Evolutionary conservation across 495 filamentous ascomycete species (phyloP).

Genomic region (Podospora didyma): DNA sequence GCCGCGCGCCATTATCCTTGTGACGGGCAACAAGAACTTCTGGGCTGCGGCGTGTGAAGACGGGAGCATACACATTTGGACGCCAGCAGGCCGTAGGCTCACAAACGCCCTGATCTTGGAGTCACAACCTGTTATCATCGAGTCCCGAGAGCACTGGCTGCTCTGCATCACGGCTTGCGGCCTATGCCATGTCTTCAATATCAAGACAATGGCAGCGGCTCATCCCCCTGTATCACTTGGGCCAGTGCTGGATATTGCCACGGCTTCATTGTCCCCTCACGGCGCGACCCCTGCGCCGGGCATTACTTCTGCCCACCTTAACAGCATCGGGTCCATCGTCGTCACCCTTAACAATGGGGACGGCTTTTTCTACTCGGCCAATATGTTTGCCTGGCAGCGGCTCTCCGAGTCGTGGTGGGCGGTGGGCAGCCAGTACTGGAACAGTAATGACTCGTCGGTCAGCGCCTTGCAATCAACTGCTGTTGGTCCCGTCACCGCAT

Average conservation of each 20-base stretch:
- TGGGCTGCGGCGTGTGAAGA: constrained; percentile 94
- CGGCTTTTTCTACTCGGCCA: constrained; percentile 79
- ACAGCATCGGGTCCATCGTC: constrained; percentile 77
- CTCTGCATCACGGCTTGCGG: constrained; percentile 85
- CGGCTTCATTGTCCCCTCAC: constrained; percentile 56
- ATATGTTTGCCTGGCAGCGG: constrained; percentile 89
- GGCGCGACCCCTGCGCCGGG: constrained; percentile 71
- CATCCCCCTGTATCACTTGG: constrained; percentile 89
- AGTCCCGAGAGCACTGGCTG: constrained; percentile 84
- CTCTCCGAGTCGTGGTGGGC: constrained; percentile 97
- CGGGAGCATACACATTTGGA: constrained; percentile 89
- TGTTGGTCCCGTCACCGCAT: constrained; percentile 42
- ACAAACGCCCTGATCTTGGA: constrained; percentile 82
- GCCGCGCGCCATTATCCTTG: constrained; percentile 73
- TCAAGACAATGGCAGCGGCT: constrained; percentile 75
- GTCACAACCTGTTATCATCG: constrained; percentile 88
- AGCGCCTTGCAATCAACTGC: constrained; percentile 71
- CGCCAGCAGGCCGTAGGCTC: constrained; percentile 84
- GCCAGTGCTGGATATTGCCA: constrained; percentile 83
- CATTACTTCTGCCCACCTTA: constrained; percentile 85
- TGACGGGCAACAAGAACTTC: constrained; percentile 83
- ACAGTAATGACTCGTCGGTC: constrained; percentile 81
- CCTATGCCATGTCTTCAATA: constrained; percentile 90
- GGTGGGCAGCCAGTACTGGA: constrained; percentile 97
- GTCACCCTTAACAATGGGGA: constrained; percentile 89